phyloP scores from a whole-genome alignment of 768 basidiomycete species.

The Lactarius vividus region DNA sequence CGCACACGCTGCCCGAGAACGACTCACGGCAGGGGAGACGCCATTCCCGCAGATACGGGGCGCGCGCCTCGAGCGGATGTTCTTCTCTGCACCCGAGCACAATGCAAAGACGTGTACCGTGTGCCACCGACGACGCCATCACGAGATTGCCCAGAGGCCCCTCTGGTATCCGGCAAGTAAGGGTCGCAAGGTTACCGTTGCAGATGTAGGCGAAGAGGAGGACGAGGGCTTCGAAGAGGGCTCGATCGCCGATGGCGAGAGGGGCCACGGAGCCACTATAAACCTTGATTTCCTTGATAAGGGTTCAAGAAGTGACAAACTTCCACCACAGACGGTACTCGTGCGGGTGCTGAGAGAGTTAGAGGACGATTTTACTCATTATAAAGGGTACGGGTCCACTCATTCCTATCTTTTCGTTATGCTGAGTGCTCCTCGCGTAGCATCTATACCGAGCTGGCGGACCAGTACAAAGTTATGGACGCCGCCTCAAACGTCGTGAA shows the following conservation, averaged over 20 bases:
- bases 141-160: slow-evolving; percentile 24
- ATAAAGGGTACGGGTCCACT: slow-evolving; percentile 69
- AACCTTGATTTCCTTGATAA: slow-evolving; percentile 23
- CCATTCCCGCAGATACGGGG: slow-evolving; percentile 86
- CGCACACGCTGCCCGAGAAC: slow-evolving; percentile 14
- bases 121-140: slow-evolving; percentile 52
- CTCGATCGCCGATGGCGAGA: slow-evolving; percentile 13
- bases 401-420: slow-evolving; percentile 1
- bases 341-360: slow-evolving; percentile 80
- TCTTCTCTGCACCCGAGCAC: slow-evolving; percentile 79
- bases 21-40: slow-evolving; percentile 36
- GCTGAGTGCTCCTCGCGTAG: slow-evolving; percentile 41
- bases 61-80: slow-evolving; percentile 70
- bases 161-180: slow-evolving; percentile 32
- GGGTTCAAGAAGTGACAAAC: slow-evolving; percentile 31
- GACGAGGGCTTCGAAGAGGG: slow-evolving; percentile 30
- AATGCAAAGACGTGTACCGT: slow-evolving; percentile 65
- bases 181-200: slow-evolving; percentile 23
- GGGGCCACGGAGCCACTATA: background rate
- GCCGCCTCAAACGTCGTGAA: slow-evolving; percentile 76
- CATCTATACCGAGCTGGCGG: slow-evolving; percentile 86
- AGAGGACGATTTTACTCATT: slow-evolving; percentile 93
- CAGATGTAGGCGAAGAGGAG: slow-evolving; percentile 21
- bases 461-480: slow-evolving; percentile 90
- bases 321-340: slow-evolving; percentile 88